Conservation (phyloP, 306 rosid genomes). For the Hippophae tibetana region DNA sequence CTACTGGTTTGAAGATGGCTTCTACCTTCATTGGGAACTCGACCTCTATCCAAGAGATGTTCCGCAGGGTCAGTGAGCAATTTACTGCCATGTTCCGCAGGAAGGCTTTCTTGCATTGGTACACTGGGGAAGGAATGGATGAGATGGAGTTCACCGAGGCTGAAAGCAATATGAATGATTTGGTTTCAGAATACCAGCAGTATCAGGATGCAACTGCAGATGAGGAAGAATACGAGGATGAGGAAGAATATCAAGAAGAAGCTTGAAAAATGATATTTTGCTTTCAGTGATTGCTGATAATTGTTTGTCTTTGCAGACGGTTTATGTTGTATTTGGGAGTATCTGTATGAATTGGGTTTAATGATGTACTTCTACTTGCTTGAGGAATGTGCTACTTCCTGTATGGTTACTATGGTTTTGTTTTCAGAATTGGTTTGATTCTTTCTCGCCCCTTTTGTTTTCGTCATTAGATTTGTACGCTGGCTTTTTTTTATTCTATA, state of each 20-base stretch:
- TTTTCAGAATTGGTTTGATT: too few relatives aligned
- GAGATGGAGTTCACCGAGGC: constrained; percentile 59
- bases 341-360: too few relatives aligned
- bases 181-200: constrained; percentile 48
- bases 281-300: not conserved
- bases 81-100: constrained; percentile 49
- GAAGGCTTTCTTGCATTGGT: constrained; percentile 60
- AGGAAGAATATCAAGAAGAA: constrained; percentile 21
- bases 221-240: constrained; percentile 44
- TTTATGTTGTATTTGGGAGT: too few relatives aligned
- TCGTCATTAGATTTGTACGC: too few relatives aligned
- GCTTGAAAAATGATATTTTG: not conserved
- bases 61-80: constrained; percentile 47
- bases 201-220: constrained; percentile 59
- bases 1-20: constrained; percentile 46
- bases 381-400: too few relatives aligned
- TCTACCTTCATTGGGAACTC: constrained; percentile 51
- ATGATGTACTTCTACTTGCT: too few relatives aligned
- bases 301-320: too few relatives aligned
- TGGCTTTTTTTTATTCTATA: too few relatives aligned
- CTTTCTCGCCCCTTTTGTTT: too few relatives aligned
- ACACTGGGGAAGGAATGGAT: constrained; percentile 55
- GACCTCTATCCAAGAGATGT: too few relatives aligned
- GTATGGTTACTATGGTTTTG: too few relatives aligned
- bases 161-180: constrained; percentile 54